These are phyloP conservation scores for Onygena corvina DNA, from an alignment of 2,329 filamentous ascomycete genomes.

Conservation along the genomic window DNA sequence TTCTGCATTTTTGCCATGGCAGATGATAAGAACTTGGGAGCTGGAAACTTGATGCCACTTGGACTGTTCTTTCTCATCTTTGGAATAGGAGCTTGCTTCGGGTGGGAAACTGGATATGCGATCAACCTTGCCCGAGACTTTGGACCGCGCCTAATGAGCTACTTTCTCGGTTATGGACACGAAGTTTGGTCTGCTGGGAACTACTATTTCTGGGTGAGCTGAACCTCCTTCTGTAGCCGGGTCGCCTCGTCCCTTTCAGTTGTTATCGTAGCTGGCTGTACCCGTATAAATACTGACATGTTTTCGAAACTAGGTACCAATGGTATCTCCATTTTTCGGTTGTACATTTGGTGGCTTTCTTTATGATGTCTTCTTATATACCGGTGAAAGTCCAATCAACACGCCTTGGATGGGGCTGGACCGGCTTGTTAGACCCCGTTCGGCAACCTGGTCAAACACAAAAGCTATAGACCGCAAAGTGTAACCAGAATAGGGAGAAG, in stretches of 20 bases:
- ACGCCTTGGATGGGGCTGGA: constrained; percentile 53
- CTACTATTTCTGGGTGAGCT: constrained; percentile 59
- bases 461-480: constrained; percentile 1
- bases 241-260: neutral
- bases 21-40: constrained; percentile 37
- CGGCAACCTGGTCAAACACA: constrained; percentile 15
- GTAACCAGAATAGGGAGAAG: neutral
- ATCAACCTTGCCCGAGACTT: constrained; percentile 65
- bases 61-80: constrained; percentile 61
- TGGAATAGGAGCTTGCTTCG: constrained; percentile 60
- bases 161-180: constrained; percentile 54
- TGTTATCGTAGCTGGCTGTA: neutral
- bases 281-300: neutral
- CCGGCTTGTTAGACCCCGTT: constrained; percentile 32
- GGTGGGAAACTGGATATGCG: constrained; percentile 65
- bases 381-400: constrained; percentile 58
- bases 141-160: constrained; percentile 54
- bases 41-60: constrained; percentile 47
- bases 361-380: constrained; percentile 58
- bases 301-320: constrained; percentile 46
- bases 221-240: constrained; percentile 6
- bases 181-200: constrained; percentile 55
- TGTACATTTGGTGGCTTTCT: constrained; percentile 52
- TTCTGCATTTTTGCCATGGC: constrained; percentile 60
- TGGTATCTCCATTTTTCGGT: constrained; percentile 58